phyloP scores from a whole-genome alignment of 148 eudicot species.

The Cornus controversa region DNA sequence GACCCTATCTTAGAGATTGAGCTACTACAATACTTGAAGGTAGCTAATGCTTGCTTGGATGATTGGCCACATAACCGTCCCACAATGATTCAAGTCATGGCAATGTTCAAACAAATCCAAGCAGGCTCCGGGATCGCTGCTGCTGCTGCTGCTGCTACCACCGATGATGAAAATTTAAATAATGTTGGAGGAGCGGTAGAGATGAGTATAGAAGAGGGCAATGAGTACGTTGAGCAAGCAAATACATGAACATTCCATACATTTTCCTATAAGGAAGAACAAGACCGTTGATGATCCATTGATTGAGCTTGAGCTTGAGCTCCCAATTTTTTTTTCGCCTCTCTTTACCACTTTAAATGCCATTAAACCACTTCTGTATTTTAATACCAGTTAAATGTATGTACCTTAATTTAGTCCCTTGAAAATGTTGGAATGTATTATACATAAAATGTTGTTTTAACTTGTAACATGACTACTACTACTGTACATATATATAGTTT shows the following conservation, averaged over 20 bases:
- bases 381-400: not conserved
- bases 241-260: not conserved
- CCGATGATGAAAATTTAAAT: conserved; percentile 44
- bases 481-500: not conserved
- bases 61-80: conserved; percentile 79
- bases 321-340: not conserved
- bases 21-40: conserved; percentile 66
- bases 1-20: conserved; percentile 68
- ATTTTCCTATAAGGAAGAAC: not conserved
- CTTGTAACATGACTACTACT: too few relatives aligned
- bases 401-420: not conserved
- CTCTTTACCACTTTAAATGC: not conserved
- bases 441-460: not conserved
- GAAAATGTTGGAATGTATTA: not conserved
- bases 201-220: conserved; percentile 50
- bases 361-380: too few relatives aligned
- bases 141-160: conserved; percentile 47
- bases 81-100: conserved; percentile 97
- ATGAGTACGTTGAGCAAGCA: not conserved
- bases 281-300: too few relatives aligned
- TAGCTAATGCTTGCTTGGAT: conserved; percentile 82
- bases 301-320: too few relatives aligned
- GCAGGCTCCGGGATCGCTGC: conserved; percentile 80
- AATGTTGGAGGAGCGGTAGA: conserved; percentile 44
- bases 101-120: conserved; percentile 88